A percentile compares a stretch with the other conserved stretches of the same genome.
Conservation (phyloP, 257 asterid species). For the Scutellaria baicalensis region DNA sequence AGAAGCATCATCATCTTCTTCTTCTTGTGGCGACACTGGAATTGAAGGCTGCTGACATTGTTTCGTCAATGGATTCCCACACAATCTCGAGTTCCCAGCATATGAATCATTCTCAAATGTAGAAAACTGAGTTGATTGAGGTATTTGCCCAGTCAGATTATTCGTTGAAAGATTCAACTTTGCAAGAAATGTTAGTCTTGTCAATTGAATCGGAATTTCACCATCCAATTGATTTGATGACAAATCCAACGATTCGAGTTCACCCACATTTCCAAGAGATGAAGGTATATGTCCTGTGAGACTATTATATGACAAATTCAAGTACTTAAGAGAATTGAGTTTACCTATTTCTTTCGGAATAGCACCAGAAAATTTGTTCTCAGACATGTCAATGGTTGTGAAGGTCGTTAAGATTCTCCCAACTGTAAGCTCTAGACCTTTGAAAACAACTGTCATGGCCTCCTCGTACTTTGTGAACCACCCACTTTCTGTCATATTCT, state of each 20-base stretch:
- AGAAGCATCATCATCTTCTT: neutral
- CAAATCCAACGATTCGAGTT: too few relatives aligned
- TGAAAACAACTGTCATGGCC: neutral
- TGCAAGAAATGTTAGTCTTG: neutral
- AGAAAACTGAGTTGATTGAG: neutral
- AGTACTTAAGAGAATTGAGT: neutral
- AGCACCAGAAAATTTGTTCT: conserved; percentile 2
- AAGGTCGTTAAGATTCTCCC: neutral
- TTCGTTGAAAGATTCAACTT: neutral
- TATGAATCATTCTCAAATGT: conserved; percentile 9
- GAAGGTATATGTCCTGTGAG: neutral
- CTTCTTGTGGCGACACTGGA: neutral
- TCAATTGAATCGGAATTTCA: neutral
- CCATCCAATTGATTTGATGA: too few relatives aligned
- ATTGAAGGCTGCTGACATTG: neutral
- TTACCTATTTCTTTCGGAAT: neutral
- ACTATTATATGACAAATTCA: conserved; percentile 1
- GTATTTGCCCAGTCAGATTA: neutral
- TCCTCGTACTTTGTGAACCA: neutral
- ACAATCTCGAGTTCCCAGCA: neutral
- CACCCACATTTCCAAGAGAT: neutral
- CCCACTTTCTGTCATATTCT: neutral
- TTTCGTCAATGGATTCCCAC: conserved; percentile 7
- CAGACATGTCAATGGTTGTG: conserved; percentile 10
- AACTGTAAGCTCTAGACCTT: neutral